Evolutionary conservation across 1,284 basidiomycete species (phyloP).

Genomic region (Dichomitus squalens): DNA sequence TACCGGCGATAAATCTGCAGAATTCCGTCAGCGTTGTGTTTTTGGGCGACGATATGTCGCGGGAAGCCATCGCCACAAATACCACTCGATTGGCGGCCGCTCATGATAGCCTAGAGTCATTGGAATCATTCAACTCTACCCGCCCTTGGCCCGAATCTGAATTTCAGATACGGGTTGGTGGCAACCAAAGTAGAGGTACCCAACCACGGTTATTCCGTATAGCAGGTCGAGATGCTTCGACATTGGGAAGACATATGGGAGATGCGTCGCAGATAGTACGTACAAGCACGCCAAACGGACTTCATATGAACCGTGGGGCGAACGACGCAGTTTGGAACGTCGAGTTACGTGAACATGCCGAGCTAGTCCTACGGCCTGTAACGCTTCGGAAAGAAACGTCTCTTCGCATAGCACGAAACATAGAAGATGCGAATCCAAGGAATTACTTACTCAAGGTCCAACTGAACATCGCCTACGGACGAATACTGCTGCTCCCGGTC

Average conservation of each 20-base stretch:
- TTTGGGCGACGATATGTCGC: neutral
- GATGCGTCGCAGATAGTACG: neutral
- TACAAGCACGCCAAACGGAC: neutral
- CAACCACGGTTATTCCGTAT: no score
- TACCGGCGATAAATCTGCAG: conserved; percentile 89
- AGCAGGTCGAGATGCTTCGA: no score
- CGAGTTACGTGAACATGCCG: neutral
- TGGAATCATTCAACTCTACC: no score
- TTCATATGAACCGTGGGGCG: no score
- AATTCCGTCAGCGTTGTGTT: neutral
- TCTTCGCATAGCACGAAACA: neutral
- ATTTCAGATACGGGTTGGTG: no score
- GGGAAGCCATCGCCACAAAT: neutral
- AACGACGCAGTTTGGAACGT: neutral
- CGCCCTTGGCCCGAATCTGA: no score
- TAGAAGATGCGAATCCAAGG: neutral
- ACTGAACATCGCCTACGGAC: conserved; percentile 50
- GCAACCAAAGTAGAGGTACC: no score
- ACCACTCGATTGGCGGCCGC: no score
- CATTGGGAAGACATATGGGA: neutral
- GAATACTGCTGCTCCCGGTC: conserved; percentile 76
- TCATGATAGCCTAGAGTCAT: no score
- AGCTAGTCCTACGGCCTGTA: neutral
- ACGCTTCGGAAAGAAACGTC: neutral
- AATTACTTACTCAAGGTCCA: conserved; percentile 82